Conservation (phyloP, 495 filamentous ascomycete species). For the Daldinia loculata region DNA sequence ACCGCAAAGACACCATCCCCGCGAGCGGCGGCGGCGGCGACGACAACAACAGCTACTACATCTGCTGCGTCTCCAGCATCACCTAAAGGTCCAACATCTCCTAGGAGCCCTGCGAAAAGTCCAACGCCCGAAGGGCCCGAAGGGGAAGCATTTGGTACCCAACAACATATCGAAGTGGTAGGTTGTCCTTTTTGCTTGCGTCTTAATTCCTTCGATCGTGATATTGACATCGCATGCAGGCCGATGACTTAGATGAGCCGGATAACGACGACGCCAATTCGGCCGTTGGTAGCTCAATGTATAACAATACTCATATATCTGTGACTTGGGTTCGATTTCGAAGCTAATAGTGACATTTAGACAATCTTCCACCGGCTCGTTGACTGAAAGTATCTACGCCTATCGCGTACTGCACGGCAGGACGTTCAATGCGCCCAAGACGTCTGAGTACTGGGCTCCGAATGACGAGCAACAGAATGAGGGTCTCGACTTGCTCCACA, state of each 20-base stretch:
- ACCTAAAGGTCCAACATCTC: neutral
- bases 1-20: conserved; percentile 4
- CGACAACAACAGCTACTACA: conserved; percentile 5
- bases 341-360: conserved; percentile 4
- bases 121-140: neutral
- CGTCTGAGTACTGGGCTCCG: conserved; percentile 23
- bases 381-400: conserved; percentile 23
- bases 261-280: conserved; percentile 15
- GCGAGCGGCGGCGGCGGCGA: conserved; percentile 5
- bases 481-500: conserved; percentile 15
- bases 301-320: conserved; percentile 4
- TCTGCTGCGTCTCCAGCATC: conserved; percentile 4
- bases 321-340: neutral
- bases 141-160: conserved; percentile 7
- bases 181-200: neutral
- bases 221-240: conserved; percentile 11
- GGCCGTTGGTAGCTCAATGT: conserved; percentile 21
- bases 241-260: conserved; percentile 13
- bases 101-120: neutral
- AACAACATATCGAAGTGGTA: conserved; percentile 17
- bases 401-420: conserved; percentile 22
- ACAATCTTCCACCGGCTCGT: conserved; percentile 26
- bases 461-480: conserved; percentile 28
- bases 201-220: neutral
- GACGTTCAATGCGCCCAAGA: conserved; percentile 23